These are phyloP conservation scores for Lyophyllum semitale DNA, from an alignment of 768 basidiomycete species.

Conservation along the genomic window DNA sequence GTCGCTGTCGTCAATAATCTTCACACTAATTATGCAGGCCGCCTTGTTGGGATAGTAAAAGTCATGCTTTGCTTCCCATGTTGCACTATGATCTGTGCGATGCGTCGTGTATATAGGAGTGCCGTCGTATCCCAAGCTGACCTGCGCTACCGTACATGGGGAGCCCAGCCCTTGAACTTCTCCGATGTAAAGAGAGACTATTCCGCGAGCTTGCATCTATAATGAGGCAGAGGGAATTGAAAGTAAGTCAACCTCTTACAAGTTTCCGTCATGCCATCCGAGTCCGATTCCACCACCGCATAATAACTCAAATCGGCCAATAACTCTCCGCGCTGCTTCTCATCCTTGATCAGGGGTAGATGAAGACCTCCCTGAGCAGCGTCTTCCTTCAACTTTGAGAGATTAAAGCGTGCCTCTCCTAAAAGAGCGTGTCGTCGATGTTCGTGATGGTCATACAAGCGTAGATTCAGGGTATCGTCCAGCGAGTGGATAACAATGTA, in stretches of 20 bases:
- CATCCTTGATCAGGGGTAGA: constrained; percentile 5
- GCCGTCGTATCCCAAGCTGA: constrained; percentile 11
- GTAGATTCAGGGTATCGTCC: constrained; percentile 8
- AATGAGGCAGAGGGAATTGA: not conserved
- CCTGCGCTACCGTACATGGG: constrained; percentile 5
- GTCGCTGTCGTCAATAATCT: constrained; percentile 5
- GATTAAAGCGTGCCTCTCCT: constrained; percentile 6
- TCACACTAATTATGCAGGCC: constrained; percentile 11
- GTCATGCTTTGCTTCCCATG: constrained; percentile 4
- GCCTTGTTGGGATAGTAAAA: constrained; percentile 10
- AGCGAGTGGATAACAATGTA: constrained; percentile 15
- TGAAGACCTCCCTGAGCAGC: constrained; percentile 9
- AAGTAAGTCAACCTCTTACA: not conserved
- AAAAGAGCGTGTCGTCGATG: constrained; percentile 12
- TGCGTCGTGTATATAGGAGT: constrained; percentile 5
- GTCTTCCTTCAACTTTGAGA: constrained; percentile 9
- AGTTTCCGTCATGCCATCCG: not conserved
- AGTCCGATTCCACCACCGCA: not conserved
- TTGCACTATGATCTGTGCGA: constrained; percentile 4
- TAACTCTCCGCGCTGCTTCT: constrained; percentile 14
- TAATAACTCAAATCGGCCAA: constrained; percentile 12
- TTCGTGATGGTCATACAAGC: constrained; percentile 16
- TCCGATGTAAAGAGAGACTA: constrained; percentile 10
- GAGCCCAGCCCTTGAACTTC: constrained; percentile 8
- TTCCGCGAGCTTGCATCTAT: constrained; percentile 5